Conservation (phyloP, 139 green algal species). For the Chlorella sp. region DNA sequence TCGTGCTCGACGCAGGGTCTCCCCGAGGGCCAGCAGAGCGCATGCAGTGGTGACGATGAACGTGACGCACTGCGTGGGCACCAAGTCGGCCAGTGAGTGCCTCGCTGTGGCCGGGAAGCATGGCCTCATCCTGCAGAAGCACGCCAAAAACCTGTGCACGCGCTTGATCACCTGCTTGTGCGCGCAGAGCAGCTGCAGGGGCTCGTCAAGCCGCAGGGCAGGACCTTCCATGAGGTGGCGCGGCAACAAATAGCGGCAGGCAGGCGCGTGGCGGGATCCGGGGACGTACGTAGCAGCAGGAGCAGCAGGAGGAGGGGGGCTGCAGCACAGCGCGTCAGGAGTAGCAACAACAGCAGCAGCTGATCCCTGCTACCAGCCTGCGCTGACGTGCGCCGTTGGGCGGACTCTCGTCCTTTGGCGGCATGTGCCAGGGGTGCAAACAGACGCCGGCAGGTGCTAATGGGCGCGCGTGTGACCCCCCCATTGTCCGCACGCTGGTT, state of each 20-base stretch:
- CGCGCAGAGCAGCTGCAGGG: constrained; percentile 10
- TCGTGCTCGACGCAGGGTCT: too few relatives aligned
- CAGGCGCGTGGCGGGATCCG: constrained; percentile 1
- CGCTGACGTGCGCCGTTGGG: not conserved
- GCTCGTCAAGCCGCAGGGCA: not conserved
- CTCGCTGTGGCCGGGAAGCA: not conserved
- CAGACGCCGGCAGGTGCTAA: not conserved
- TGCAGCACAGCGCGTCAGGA: not conserved
- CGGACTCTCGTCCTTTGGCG: not conserved
- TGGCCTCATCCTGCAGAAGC: too few relatives aligned
- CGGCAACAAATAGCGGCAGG: not conserved
- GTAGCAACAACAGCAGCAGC: not conserved
- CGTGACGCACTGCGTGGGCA: constrained; percentile 5
- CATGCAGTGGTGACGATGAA: not conserved
- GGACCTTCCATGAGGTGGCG: constrained; percentile 7
- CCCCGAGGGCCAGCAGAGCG: not conserved
- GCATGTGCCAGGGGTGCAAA: not conserved
- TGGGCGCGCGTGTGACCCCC: not conserved
- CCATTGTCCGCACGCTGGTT: not conserved
- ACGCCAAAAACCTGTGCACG: too few relatives aligned
- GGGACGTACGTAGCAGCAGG: not conserved
- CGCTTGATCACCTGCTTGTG: too few relatives aligned
- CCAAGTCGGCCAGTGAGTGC: constrained; percentile 14
- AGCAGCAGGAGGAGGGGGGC: not conserved
- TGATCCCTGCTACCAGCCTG: not conserved